Evolutionary conservation across 495 filamentous ascomycete species (phyloP), one percentile per base, ranked within the genome.

Genomic region (Penicillium taxi): DNA sequence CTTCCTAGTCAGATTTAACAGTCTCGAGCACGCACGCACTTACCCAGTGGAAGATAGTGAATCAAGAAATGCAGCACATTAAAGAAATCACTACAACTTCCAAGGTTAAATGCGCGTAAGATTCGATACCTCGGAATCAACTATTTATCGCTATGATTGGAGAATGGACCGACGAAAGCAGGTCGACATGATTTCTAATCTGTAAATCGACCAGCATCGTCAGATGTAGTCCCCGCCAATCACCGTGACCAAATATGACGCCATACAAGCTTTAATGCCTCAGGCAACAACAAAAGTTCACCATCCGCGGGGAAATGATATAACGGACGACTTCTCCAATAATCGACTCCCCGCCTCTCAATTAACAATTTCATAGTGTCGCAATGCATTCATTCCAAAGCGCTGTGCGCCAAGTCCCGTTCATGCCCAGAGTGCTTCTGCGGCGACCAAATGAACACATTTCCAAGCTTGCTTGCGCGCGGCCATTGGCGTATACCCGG

Each of bases 311-410:
- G 45, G 33, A 28, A 37, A 39, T 12, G 40, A 39, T 39, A 24
- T 49, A 44, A 30, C 38, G 40, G 44, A 29, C 13, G 35, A 17
- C 16, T 17, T 18, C 14, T 29, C 27, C 23, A 33, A 21, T 20
- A 15, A 38, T 25, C 25, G 28, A n/a, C 4, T 8, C 11, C 11
- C 5, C 22, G 17, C 27, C 28, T 42, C 32, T 31, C 20, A 29
- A 25, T 25, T 22, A 22, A 7, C 26, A 25, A 28, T 32, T 8
- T 23, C 8, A 30, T 13, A 22, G 13, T 7, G 12, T 38, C 17
- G 36, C 16, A 9, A 61, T 63, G 55, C 47, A 40, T 26, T 52
- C 56, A n/a, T 21, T 60, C 14, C 48, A 53, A 27, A 37, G 42
- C n/a, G 42, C 41, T 26, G 26, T 45, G 6, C 50, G 55, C 28